A percentile compares a stretch with the other conserved stretches of the same genome.
Conservation (phyloP, 1,139 yeast species). For the Saccharomycopsis hybrid region DNA sequence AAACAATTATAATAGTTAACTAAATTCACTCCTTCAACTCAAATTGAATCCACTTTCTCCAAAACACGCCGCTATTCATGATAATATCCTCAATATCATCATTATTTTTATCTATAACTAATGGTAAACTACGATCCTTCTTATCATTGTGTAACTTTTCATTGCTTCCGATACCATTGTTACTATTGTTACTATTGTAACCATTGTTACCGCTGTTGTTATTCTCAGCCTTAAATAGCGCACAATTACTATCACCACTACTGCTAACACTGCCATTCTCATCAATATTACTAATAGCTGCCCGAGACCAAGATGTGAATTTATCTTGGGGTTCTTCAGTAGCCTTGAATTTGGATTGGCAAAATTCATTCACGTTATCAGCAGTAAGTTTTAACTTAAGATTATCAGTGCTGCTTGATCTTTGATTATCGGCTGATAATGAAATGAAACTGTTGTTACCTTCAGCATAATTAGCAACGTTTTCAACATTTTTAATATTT, state of each 20-base stretch:
- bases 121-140: constrained; percentile 12
- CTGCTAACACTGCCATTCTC: too few species aligned
- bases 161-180: neutral
- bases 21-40: too few species aligned
- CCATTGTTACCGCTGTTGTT: neutral
- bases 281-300: too few species aligned
- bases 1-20: too few species aligned
- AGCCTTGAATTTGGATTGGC: too few species aligned
- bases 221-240: neutral
- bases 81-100: constrained; percentile 19
- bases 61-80: constrained; percentile 13
- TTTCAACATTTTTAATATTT: too few species aligned
- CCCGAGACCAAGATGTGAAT: too few species aligned
- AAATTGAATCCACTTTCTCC: constrained; percentile 16
- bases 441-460: neutral
- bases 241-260: neutral
- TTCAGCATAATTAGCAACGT: neutral
- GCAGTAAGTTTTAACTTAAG: too few species aligned
- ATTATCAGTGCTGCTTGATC: too few species aligned
- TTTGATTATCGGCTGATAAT: too few species aligned
- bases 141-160: neutral
- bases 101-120: constrained; percentile 18
- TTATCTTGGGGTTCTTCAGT: too few species aligned
- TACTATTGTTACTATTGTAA: neutral
- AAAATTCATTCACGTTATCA: too few species aligned